Evolutionary conservation across 805 yeast species (phyloP).

Genomic region (Saturnispora mendoncae): DNA sequence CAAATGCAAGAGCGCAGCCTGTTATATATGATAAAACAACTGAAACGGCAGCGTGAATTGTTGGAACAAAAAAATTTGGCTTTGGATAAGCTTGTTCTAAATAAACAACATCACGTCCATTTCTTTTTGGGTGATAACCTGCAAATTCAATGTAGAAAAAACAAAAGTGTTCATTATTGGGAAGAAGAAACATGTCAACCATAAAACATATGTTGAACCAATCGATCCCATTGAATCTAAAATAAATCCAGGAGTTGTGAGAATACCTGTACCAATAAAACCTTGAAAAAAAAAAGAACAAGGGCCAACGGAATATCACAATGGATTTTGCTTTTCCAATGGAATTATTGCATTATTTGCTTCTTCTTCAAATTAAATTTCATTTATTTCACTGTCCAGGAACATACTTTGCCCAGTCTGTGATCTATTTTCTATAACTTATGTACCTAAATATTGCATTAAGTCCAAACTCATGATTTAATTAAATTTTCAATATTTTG

Average conservation of each 20-base stretch:
- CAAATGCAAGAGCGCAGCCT: slow-evolving; percentile 72
- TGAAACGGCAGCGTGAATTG: slow-evolving; percentile 59
- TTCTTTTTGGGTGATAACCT: slow-evolving; percentile 41
- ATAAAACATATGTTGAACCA: slow-evolving; percentile 35
- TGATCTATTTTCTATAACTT: too few relatives aligned
- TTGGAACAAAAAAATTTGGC: slow-evolving; percentile 61
- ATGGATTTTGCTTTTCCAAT: slow-evolving; percentile 29
- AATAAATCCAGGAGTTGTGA: slow-evolving; percentile 58
- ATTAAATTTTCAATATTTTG: too few relatives aligned
- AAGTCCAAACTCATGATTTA: too few relatives aligned
- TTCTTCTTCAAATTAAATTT: slow-evolving; percentile 8
- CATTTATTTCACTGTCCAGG: too few relatives aligned
- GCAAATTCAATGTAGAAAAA: slow-evolving; percentile 37
- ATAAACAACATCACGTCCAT: slow-evolving; percentile 83
- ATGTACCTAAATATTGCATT: too few relatives aligned
- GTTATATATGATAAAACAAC: slow-evolving; percentile 81
- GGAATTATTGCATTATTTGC: slow-evolving; percentile 32
- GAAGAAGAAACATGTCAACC: slow-evolving; percentile 35
- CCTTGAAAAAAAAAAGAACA: slow-evolving; percentile 58
- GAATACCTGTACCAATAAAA: slow-evolving; percentile 70
- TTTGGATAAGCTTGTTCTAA: slow-evolving; percentile 60
- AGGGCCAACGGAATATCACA: slow-evolving; percentile 33
- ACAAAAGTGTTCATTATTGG: slow-evolving; percentile 31
- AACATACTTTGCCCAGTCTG: too few relatives aligned
- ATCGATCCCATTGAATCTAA: slow-evolving; percentile 36